These are phyloP conservation scores for Spathaspora arborariae DNA, from an alignment of 805 yeast species.

Conservation along the genomic window DNA sequence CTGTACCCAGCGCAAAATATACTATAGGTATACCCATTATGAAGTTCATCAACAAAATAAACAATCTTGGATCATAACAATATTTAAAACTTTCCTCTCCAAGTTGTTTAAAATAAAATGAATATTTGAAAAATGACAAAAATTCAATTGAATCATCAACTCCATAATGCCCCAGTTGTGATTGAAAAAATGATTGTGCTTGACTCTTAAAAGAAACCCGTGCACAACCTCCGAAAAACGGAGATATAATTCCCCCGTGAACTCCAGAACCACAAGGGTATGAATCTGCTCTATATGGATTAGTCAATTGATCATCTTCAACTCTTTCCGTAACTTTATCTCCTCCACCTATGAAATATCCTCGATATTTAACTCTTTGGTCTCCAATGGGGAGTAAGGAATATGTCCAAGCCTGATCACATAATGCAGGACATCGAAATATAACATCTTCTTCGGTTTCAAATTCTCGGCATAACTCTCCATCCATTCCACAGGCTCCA, in stretches of 20 bases:
- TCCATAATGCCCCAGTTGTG: slow-evolving; percentile 48
- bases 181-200: slow-evolving; percentile 41
- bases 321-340: slow-evolving; percentile 10
- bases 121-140: slow-evolving; percentile 69
- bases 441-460: slow-evolving; percentile 37
- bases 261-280: slow-evolving; percentile 87
- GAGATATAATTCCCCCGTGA: slow-evolving; percentile 77
- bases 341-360: slow-evolving; percentile 80
- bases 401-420: slow-evolving; percentile 76
- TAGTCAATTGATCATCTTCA: slow-evolving; percentile 30
- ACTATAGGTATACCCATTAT: slow-evolving; percentile 61
- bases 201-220: slow-evolving; percentile 54
- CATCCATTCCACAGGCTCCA: slow-evolving; percentile 71
- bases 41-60: slow-evolving; percentile 55
- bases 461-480: slow-evolving; percentile 51
- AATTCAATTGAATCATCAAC: slow-evolving; percentile 56
- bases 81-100: slow-evolving; percentile 30
- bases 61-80: slow-evolving; percentile 66
- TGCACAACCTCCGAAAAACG: slow-evolving; percentile 77
- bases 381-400: slow-evolving; percentile 73
- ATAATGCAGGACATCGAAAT: slow-evolving; percentile 83
- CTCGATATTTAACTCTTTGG: slow-evolving; percentile 61
- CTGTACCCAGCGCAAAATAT: slow-evolving; percentile 43
- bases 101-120: slow-evolving; percentile 56
- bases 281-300: slow-evolving; percentile 84